Evolutionary conservation across 2,329 filamentous ascomycete species (phyloP), one percentile per base, ranked within the genome.

Genomic region (Aurifilum marmelostoma): DNA sequence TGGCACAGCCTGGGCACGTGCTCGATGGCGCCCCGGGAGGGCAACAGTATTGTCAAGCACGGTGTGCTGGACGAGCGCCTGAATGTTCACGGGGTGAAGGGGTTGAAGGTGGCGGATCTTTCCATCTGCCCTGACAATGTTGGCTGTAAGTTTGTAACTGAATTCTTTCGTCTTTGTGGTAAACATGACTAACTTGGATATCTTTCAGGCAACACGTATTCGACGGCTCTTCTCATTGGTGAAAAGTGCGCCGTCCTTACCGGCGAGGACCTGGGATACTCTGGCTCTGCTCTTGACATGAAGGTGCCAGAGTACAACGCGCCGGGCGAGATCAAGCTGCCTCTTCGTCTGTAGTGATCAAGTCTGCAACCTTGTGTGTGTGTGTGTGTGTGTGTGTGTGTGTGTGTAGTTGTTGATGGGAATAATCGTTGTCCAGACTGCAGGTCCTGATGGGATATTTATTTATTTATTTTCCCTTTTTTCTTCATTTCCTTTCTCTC

Each of bases 61-160:
- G 91, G 91, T 70, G 91, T 94, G 0, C 80, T 94, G 50, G 91
- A 94, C 76, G 90, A 92, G 79, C 87, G 91, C 70, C 85, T 94
- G 67, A 93, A 93, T 73, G 91, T 94, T 3, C 90, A 93, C 76
- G 91, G 91, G 65, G 90, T 93, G 73, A 86, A 92, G 83, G 89
- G 89, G 21, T 85, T 94, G 74, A 93, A 93, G 85, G 91, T 93
- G 32, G 90, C 90, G 16, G 91, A 94, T 78, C 79, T 93, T 59
- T 89, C 85, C 64, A 92, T 93, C 82, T 93, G 91, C 79, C 91
- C 91, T 0, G 91, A 93, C 78, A 94, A 93, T 72, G 91, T 93
- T 29, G 91, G 89, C 71, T 89, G 88, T 80, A 89, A 90, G 68
- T 70, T 9, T 47, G 9, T 47, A 21, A 1, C 16, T 7, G 41